These are phyloP conservation scores for Penicillium sp. DNA, from an alignment of 2,329 filamentous ascomycete genomes.

Conservation along the genomic window DNA sequence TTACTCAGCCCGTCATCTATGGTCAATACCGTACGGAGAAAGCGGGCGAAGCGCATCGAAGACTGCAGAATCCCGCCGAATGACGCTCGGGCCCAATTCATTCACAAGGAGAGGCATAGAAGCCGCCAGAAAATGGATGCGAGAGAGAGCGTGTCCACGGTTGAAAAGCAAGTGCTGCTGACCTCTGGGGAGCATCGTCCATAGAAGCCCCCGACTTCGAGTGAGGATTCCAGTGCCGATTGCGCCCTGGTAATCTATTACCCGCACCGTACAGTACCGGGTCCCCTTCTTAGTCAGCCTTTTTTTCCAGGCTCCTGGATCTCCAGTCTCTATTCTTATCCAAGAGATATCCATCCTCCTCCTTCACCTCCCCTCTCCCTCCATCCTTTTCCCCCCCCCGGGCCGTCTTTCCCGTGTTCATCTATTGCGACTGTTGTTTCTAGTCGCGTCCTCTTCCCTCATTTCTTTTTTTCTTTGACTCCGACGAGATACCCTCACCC, in stretches of 20 bases:
- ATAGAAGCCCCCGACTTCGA: too few relatives aligned
- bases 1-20: not conserved
- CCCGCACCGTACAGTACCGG: too few relatives aligned
- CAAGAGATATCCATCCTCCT: slow-evolving; percentile 11
- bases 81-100: slow-evolving; percentile 29
- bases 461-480: slow-evolving; percentile 17
- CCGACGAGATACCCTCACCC: slow-evolving; percentile 8
- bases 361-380: slow-evolving; percentile 12
- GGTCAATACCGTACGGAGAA: slow-evolving; percentile 21
- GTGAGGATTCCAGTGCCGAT: too few relatives aligned
- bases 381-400: slow-evolving; percentile 9
- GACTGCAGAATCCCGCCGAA: slow-evolving; percentile 27
- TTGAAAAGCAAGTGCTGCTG: not conserved
- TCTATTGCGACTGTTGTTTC: too few relatives aligned
- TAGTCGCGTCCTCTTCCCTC: too few relatives aligned
- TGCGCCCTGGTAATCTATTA: slow-evolving; percentile 6
- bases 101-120: slow-evolving; percentile 6
- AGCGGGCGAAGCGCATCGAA: slow-evolving; percentile 34
- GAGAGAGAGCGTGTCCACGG: not conserved
- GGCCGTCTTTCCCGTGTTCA: slow-evolving; percentile 7
- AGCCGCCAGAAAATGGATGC: slow-evolving; percentile 16
- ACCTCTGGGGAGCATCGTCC: too few relatives aligned
- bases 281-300: too few relatives aligned
- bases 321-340: slow-evolving; percentile 10
- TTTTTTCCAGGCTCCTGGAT: slow-evolving; percentile 16